A percentile compares a stretch with the other conserved stretches of the same genome.
Conservation (phyloP, 306 rosid genomes). For the Gastrolobium villosum region DNA sequence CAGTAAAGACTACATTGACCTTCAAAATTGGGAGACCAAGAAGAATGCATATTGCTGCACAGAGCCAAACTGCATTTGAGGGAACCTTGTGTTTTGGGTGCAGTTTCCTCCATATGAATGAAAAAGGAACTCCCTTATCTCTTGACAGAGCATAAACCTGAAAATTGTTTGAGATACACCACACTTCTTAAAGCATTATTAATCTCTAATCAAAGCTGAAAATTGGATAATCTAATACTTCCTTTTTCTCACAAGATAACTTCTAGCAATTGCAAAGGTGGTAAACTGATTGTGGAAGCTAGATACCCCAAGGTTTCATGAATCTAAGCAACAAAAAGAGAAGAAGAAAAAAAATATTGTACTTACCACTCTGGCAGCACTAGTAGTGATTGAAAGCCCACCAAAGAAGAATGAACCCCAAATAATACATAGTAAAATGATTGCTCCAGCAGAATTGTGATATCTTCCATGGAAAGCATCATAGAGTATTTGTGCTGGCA, state of each 20-base stretch:
- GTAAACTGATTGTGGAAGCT: constrained; percentile 10
- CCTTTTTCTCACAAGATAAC: constrained; percentile 1
- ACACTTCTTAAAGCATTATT: neutral
- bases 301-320: neutral
- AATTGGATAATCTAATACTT: constrained; percentile 1
- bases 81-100: constrained; percentile 87
- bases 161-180: constrained; percentile 33
- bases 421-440: constrained; percentile 68
- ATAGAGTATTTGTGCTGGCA: constrained; percentile 89
- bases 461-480: constrained; percentile 92
- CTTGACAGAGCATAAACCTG: constrained; percentile 91
- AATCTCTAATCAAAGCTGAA: constrained; percentile 3
- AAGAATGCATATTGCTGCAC: constrained; percentile 82
- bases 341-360: neutral
- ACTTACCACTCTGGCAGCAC: constrained; percentile 93
- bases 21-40: constrained; percentile 85
- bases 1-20: constrained; percentile 78
- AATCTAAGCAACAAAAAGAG: neutral
- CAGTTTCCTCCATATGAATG: constrained; percentile 69
- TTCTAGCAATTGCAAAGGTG: constrained; percentile 16
- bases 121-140: constrained; percentile 83
- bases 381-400: constrained; percentile 86
- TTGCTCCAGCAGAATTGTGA: constrained; percentile 73
- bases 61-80: constrained; percentile 89
- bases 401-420: constrained; percentile 96